These are phyloP conservation scores for Handroanthus guayacan DNA, from an alignment of 257 asterid species.

Conservation along the genomic window DNA sequence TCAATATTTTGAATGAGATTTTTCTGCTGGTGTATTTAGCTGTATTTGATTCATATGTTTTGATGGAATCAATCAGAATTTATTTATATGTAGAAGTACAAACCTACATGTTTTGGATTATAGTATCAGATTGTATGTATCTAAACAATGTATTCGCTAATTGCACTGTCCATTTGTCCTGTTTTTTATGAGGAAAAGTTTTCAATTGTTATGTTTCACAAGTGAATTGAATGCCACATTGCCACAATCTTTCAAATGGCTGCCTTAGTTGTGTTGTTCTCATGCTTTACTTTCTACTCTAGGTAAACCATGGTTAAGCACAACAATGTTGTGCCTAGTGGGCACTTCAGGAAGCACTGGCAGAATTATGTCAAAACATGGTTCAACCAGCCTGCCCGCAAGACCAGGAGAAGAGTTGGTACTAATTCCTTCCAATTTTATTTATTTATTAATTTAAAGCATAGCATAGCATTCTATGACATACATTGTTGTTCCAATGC, in stretches of 20 bases:
- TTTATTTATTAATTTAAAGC: background rate
- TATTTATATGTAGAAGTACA: no score
- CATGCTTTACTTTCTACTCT: slow-evolving; percentile 7
- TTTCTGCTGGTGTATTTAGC: background rate
- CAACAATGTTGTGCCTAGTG: slow-evolving; percentile 78
- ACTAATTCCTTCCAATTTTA: background rate
- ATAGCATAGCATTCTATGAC: background rate
- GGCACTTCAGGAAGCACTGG: slow-evolving; percentile 87
- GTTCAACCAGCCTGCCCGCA: slow-evolving; percentile 89
- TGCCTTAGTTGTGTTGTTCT: background rate
- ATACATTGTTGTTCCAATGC: background rate
- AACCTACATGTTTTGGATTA: background rate
- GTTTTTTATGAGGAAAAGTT: background rate
- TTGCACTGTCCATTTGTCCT: background rate
- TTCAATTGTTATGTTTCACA: background rate
- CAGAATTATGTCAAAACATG: slow-evolving; percentile 79
- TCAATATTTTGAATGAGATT: background rate
- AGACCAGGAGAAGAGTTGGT: slow-evolving; percentile 79
- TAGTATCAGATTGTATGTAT: background rate
- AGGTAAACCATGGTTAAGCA: slow-evolving; percentile 77
- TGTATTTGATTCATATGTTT: background rate
- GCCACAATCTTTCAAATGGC: background rate
- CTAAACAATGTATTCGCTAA: no score
- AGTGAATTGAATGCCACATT: background rate
- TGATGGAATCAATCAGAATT: background rate